Base-by-base conservation (phyloP, 2,329 filamentous ascomycete species). In the Colletotrichum lupini region DNA sequence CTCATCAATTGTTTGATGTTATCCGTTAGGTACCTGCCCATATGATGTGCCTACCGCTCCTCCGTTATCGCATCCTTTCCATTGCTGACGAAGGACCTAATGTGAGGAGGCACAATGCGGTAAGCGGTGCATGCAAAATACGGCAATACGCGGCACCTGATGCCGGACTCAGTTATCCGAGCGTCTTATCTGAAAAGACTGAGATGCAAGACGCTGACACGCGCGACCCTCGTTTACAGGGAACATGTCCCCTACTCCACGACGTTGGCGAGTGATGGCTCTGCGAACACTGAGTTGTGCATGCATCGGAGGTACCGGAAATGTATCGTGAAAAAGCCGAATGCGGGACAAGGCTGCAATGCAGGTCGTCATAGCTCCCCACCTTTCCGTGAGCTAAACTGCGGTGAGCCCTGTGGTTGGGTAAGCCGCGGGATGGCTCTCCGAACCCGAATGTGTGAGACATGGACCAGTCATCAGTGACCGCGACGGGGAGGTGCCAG, bases 331-430 rank as follows among this genome's bases (percentile, higher is more conserved):
- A 12, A 65, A 65, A 61, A 14, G 70, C 71, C 71, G 71, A 70
- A 70, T 73, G 72, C 68, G 57, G 72, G 49, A 67, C 62, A 61
- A 62, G 52, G 61, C 53, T 61, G 32, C 72, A 63, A 74, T 76
- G 72, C 56, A 75, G 75, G 75, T 66, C 74, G 68, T 75, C 73
- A 75, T 75, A 75, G 68, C 63, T 72, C 59, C 30, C 72, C 73
- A 59, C 63, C 63, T 68, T 72, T 68, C 32, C n/a, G 14, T 28
- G 56, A 71, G 71, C 71, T 73, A 73, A 73, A 71, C 59, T 49
- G 35, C 59, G 35, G 55, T 66, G 67, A 52, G 71, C 67, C 49
- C 61, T 73, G 35, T 71, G 67, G 35, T 35, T 73, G 60, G 69
- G 46, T 30, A 57, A 58, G 14, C 32, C 11, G 37, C 30, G 57